A percentile compares a stretch with the other conserved stretches of the same genome.
phyloP scores from a whole-genome alignment of 1,139 yeast species.

The Yamadazyma mexicana region DNA sequence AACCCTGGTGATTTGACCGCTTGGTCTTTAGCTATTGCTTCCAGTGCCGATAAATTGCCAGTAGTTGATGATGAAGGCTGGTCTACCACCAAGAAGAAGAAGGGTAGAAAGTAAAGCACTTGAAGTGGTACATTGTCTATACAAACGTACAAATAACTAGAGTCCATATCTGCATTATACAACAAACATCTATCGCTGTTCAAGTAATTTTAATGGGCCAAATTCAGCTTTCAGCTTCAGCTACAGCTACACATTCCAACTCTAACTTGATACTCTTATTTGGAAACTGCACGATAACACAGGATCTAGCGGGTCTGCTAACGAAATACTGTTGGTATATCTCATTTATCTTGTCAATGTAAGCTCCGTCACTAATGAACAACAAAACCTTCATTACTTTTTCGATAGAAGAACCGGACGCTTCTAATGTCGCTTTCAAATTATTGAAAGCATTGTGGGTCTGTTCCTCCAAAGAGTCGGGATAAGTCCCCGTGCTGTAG shows the following conservation, averaged over 20 bases:
- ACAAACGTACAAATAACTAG: not conserved
- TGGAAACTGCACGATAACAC: conserved; percentile 48
- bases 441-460: conserved; percentile 4
- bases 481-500: conserved; percentile 3
- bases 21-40: conserved; percentile 65
- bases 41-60: conserved; percentile 45
- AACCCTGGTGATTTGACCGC: conserved; percentile 53
- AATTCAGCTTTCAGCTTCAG: conserved; percentile 18
- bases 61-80: conserved; percentile 75
- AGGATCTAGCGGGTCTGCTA: conserved; percentile 50
- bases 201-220: no score
- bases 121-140: no score
- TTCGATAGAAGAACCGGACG: conserved; percentile 1
- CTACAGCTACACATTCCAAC: conserved; percentile 44
- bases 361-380: conserved; percentile 5
- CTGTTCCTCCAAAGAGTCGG: conserved; percentile 5
- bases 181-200: no score
- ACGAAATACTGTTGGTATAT: conserved; percentile 44
- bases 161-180: no score
- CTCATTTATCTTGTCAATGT: conserved; percentile 2
- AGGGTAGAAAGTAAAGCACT: conserved; percentile 24
- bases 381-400: conserved; percentile 6
- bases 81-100: conserved; percentile 64
- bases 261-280: conserved; percentile 40
- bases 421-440: conserved; percentile 3